Evolutionary conservation across 331 rosid genomes (phyloP).

Genomic region (Cucumis variabilis): DNA sequence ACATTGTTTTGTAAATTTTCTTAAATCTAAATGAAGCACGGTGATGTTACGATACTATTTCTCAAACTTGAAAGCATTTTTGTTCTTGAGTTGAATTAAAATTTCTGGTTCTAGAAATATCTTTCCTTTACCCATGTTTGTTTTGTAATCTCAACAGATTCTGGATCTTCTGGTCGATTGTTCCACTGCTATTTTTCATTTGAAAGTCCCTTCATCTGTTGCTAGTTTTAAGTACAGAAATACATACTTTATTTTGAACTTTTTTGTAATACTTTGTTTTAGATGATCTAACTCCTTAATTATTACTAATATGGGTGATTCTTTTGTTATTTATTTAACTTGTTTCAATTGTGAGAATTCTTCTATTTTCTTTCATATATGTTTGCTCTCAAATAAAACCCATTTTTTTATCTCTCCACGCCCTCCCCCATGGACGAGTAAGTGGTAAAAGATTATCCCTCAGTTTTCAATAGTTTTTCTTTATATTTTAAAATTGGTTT

Average conservation of each 20-base stretch:
- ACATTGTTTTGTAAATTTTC: conserved; percentile 73
- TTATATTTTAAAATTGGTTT: neutral
- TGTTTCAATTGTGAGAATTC: neutral
- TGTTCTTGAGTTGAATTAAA: neutral
- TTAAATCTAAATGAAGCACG: neutral
- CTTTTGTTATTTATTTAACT: neutral
- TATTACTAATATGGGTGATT: neutral
- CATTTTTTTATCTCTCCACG: neutral
- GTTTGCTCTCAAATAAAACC: neutral
- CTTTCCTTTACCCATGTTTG: neutral
- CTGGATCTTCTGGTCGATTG: too few species aligned
- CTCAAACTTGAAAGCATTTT: neutral
- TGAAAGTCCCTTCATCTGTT: too few species aligned
- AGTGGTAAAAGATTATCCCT: neutral
- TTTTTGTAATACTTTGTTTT: too few species aligned
- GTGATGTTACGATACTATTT: neutral
- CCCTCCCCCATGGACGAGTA: neutral
- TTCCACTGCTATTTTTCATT: too few species aligned
- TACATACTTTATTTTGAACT: too few species aligned
- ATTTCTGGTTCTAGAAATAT: neutral
- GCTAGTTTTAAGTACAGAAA: too few species aligned
- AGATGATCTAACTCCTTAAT: neutral
- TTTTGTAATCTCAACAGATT: conserved; percentile 60
- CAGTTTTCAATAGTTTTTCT: neutral
- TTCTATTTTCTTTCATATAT: neutral